phyloP scores from a whole-genome alignment of 2,329 filamentous ascomycete species.

The Colletotrichum costaricense region DNA sequence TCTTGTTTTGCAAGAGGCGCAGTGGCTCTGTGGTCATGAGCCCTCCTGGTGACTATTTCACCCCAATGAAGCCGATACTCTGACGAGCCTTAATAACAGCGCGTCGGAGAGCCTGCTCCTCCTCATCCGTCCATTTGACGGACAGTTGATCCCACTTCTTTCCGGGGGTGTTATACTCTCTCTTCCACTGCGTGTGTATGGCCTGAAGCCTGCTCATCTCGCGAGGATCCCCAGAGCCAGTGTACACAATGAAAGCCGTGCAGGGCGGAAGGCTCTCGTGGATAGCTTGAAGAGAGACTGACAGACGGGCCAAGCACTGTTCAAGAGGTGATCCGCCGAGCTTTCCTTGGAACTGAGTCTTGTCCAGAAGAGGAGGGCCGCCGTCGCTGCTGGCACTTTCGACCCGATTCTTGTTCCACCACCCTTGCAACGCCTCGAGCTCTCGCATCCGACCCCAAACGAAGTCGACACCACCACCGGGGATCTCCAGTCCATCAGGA shows the following conservation, averaged over 20 bases:
- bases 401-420: slow-evolving; percentile 71
- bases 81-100: slow-evolving; percentile 68
- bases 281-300: slow-evolving; percentile 64
- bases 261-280: slow-evolving; percentile 71
- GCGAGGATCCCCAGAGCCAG: slow-evolving; percentile 75
- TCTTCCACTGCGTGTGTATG: slow-evolving; percentile 69
- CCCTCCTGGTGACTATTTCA: slow-evolving; percentile 61
- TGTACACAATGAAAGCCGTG: slow-evolving; percentile 73
- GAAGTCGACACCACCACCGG: slow-evolving; percentile 72
- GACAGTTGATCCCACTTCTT: slow-evolving; percentile 75
- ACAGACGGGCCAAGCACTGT: slow-evolving; percentile 56
- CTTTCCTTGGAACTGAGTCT: slow-evolving; percentile 42
- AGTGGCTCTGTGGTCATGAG: neutral
- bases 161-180: slow-evolving; percentile 72
- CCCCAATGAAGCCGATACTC: slow-evolving; percentile 72
- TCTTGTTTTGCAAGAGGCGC: neutral
- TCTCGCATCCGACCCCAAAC: slow-evolving; percentile 75
- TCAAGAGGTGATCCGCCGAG: slow-evolving; percentile 52
- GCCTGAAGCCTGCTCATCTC: slow-evolving; percentile 72
- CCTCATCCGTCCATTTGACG: slow-evolving; percentile 75
- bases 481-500: slow-evolving; percentile 65
- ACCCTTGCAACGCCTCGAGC: slow-evolving; percentile 73
- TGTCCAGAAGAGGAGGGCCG: slow-evolving; percentile 46
- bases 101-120: slow-evolving; percentile 71
- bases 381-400: slow-evolving; percentile 47